A percentile compares a stretch with the other conserved stretches of the same genome.
Conservation (phyloP, 1,139 yeast species). For the Wickerhamiella pararugosa region DNA sequence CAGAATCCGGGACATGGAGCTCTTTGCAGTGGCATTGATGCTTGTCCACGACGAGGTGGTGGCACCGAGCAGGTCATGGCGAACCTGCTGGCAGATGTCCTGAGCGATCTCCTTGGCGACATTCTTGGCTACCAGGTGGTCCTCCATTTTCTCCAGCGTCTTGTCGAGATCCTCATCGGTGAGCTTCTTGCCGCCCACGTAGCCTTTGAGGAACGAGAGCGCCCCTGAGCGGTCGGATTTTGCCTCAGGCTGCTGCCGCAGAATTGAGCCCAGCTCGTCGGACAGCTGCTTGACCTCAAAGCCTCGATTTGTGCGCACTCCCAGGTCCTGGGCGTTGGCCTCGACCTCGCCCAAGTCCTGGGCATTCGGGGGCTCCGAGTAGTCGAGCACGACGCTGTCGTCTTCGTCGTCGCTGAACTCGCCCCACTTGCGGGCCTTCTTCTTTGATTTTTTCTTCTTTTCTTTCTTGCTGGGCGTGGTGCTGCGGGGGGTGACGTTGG, state of each 20-base stretch:
- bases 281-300: slow-evolving; percentile 37
- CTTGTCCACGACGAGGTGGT: slow-evolving; percentile 54
- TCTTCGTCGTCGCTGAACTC: slow-evolving; percentile 30
- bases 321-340: slow-evolving; percentile 33
- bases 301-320: slow-evolving; percentile 32
- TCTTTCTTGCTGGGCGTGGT: slow-evolving; percentile 8
- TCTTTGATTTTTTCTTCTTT: slow-evolving; percentile 18
- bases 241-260: slow-evolving; percentile 19
- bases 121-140: slow-evolving; percentile 36
- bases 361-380: slow-evolving; percentile 9
- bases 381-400: slow-evolving; percentile 19
- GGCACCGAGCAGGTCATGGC: slow-evolving; percentile 44
- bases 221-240: slow-evolving; percentile 21
- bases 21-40: slow-evolving; percentile 43
- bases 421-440: slow-evolving; percentile 29
- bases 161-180: slow-evolving; percentile 31
- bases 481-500: slow-evolving; percentile 7
- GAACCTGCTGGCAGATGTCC: slow-evolving; percentile 42
- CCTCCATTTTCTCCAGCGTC: slow-evolving; percentile 31
- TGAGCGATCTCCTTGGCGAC: slow-evolving; percentile 45
- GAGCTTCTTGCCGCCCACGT: slow-evolving; percentile 48
- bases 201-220: slow-evolving; percentile 41
- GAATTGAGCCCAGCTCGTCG: slow-evolving; percentile 31
- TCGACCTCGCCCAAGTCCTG: slow-evolving; percentile 13
- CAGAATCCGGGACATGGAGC: slow-evolving; percentile 58